Conservation (phyloP, 148 eudicot genomes). For the Chenopodium album region DNA sequence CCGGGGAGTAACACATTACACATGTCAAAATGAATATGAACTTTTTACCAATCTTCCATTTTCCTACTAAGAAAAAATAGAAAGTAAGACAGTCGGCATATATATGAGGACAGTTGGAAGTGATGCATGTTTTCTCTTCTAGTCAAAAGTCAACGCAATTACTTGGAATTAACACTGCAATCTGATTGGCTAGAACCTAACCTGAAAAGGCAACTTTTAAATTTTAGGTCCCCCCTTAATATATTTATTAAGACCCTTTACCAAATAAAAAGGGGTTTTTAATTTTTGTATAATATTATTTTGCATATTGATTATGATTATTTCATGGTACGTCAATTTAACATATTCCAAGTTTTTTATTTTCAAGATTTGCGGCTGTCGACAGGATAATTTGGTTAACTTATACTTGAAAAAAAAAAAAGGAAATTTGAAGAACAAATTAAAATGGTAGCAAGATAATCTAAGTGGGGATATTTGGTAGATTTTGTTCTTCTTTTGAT, state of each 20-base stretch:
- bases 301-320: background rate
- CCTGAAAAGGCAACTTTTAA: background rate
- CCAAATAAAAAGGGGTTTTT: background rate
- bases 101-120: background rate
- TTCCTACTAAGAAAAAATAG: background rate
- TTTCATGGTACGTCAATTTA: background rate
- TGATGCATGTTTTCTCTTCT: slow-evolving; percentile 1
- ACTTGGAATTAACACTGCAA: background rate
- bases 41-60: too few relatives aligned
- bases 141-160: slow-evolving; percentile 22
- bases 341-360: background rate
- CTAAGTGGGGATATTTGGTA: slow-evolving; percentile 15
- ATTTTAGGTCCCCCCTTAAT: background rate
- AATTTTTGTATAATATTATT: too few relatives aligned
- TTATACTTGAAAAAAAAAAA: too few relatives aligned
- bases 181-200: slow-evolving; percentile 14
- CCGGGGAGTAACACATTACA: too few relatives aligned
- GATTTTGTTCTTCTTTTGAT: background rate
- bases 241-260: background rate
- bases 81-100: slow-evolving; percentile 1
- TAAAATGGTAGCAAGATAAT: background rate
- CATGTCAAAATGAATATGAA: too few relatives aligned
- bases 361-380: slow-evolving; percentile 35
- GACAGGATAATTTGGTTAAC: background rate
- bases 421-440: background rate